These are phyloP conservation scores for Puccinia brachypodii DNA, from an alignment of 1,284 basidiomycete genomes.

Conservation along the genomic window DNA sequence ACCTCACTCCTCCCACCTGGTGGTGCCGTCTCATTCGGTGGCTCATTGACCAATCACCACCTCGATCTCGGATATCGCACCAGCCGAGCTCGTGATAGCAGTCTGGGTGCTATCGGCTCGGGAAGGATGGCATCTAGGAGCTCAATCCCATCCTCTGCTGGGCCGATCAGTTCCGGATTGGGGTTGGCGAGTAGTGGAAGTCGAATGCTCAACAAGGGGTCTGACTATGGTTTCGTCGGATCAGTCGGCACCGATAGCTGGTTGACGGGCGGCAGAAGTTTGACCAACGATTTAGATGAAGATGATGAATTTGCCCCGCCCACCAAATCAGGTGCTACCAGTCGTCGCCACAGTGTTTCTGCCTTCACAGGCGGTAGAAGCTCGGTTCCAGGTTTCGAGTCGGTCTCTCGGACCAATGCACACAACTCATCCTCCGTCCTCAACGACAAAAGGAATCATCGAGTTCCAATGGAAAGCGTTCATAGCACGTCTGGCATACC, in stretches of 20 bases:
- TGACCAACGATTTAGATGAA: constrained; percentile 52
- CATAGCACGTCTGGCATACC: not conserved
- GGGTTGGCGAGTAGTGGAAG: constrained; percentile 50
- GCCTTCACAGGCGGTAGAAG: constrained; percentile 52
- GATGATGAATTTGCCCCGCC: constrained; percentile 54
- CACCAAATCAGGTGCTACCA: constrained; percentile 55
- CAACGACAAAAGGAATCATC: constrained; percentile 23
- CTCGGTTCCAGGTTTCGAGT: constrained; percentile 52
- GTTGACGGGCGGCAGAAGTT: constrained; percentile 41
- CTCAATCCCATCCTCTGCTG: constrained; percentile 11
- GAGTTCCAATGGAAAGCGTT: not conserved
- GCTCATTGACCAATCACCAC: constrained; percentile 6
- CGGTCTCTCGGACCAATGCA: constrained; percentile 40
- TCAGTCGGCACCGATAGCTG: constrained; percentile 32
- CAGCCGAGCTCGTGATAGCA: constrained; percentile 44
- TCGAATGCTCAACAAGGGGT: constrained; percentile 51
- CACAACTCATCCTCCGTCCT: not conserved
- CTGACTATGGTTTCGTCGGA: constrained; percentile 37
- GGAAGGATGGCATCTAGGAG: constrained; percentile 20
- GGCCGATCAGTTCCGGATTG: constrained; percentile 50
- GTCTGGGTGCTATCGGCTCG: constrained; percentile 42
- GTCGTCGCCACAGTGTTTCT: constrained; percentile 54
- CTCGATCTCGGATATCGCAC: constrained; percentile 16
- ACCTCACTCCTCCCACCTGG: constrained; percentile 49
- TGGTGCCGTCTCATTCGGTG: constrained; percentile 16